A percentile compares a stretch with the other conserved stretches of the same genome.
Conservation (phyloP, 495 filamentous ascomycete species). For the Xeromyces bisporus region DNA sequence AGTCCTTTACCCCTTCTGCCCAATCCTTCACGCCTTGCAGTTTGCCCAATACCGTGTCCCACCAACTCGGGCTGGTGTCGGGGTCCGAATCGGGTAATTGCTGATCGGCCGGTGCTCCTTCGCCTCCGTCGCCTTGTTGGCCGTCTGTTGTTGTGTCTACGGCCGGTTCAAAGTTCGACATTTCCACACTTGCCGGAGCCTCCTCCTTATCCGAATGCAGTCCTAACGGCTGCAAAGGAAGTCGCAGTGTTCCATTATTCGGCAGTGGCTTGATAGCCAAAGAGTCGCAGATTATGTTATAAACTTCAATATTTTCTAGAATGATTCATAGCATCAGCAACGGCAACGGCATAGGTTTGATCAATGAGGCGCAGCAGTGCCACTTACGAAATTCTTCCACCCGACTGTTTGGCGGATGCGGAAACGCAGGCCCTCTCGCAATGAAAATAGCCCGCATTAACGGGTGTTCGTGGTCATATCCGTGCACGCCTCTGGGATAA, state of each 20-base stretch:
- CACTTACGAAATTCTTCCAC: conserved; percentile 71
- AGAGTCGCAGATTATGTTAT: conserved; percentile 83
- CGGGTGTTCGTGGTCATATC: conserved; percentile 78
- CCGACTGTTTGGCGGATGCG: conserved; percentile 63
- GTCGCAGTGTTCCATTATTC: conserved; percentile 77
- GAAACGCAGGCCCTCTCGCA: conserved; percentile 75
- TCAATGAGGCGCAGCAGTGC: neutral
- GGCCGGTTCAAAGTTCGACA: conserved; percentile 1
- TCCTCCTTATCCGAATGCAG: conserved; percentile 39
- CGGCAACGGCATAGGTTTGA: neutral
- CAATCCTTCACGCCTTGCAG: conserved; percentile 23
- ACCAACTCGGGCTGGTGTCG: conserved; percentile 18
- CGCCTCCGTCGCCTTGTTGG: conserved; percentile 2
- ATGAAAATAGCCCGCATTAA: conserved; percentile 89
- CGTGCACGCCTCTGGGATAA: conserved; percentile 64
- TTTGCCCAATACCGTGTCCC: conserved; percentile 17
- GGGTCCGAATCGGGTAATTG: too few relatives aligned
- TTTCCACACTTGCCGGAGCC: conserved; percentile 9
- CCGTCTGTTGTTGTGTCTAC: conserved; percentile 6
- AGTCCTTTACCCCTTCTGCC: too few relatives aligned
- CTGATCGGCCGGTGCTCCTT: too few relatives aligned
- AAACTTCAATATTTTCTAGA: conserved; percentile 82
- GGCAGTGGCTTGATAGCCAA: conserved; percentile 48
- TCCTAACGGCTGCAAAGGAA: conserved; percentile 55
- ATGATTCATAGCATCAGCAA: neutral